A percentile compares a stretch with the other conserved stretches of the same genome.
phyloP scores from a whole-genome alignment of 805 yeast species.

The Candida arabinofermentans region DNA sequence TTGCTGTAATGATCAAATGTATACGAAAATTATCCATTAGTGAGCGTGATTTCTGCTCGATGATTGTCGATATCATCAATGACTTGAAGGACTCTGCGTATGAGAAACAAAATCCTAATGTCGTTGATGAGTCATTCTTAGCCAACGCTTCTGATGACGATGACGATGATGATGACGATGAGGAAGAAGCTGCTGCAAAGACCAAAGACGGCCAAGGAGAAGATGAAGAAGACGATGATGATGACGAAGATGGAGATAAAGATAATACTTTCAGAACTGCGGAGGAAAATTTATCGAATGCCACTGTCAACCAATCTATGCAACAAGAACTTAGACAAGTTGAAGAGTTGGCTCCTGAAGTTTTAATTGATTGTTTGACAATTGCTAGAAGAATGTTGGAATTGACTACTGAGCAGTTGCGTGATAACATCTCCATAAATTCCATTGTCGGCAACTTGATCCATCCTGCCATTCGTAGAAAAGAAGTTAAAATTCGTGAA shows the following conservation, averaged over 20 bases:
- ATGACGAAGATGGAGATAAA: slow-evolving; percentile 19
- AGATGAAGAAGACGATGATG: slow-evolving; percentile 21
- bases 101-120: slow-evolving; percentile 28
- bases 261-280: slow-evolving; percentile 26
- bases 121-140: slow-evolving; percentile 21
- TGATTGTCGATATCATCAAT: slow-evolving; percentile 80
- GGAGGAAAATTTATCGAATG: slow-evolving; percentile 25
- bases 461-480: slow-evolving; percentile 68
- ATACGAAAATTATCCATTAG: slow-evolving; percentile 67
- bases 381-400: slow-evolving; percentile 70
- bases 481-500: slow-evolving; percentile 49
- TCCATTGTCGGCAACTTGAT: slow-evolving; percentile 75
- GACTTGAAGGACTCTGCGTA: slow-evolving; percentile 72
- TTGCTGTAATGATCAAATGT: slow-evolving; percentile 57
- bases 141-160: slow-evolving; percentile 22
- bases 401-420: slow-evolving; percentile 58
- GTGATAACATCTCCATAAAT: slow-evolving; percentile 59
- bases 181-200: slow-evolving; percentile 19
- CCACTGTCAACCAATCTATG: slow-evolving; percentile 30
- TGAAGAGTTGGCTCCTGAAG: slow-evolving; percentile 39
- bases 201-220: slow-evolving; percentile 14
- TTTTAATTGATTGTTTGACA: slow-evolving; percentile 58
- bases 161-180: slow-evolving; percentile 22
- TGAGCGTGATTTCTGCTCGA: slow-evolving; percentile 80
- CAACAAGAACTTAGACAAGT: slow-evolving; percentile 35